phyloP scores from a whole-genome alignment of 176 grass and related monocot species.

The Bromus sterilis region DNA sequence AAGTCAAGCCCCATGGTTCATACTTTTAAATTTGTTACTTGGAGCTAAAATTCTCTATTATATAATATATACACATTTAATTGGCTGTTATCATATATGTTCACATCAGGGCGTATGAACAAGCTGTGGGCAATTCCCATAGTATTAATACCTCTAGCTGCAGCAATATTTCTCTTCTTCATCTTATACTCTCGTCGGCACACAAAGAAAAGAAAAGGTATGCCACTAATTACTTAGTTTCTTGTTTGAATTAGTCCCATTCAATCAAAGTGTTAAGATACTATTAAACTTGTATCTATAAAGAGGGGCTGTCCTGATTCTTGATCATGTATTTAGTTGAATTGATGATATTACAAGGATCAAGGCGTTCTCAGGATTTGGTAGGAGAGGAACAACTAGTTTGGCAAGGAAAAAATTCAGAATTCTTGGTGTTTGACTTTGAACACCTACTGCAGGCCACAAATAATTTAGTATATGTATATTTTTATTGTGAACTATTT shows the following conservation, averaged over 20 bases:
- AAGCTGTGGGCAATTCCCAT: neutral
- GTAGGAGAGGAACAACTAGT: neutral
- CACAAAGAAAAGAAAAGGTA: slow-evolving; percentile 6
- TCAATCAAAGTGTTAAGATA: neutral
- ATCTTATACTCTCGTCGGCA: neutral
- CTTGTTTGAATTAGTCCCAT: neutral
- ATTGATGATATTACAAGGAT: neutral
- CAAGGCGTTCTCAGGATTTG: neutral
- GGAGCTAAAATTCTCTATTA: neutral
- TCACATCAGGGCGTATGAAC: neutral
- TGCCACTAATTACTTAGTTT: neutral
- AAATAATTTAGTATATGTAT: neutral
- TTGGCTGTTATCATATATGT: neutral
- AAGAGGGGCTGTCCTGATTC: neutral
- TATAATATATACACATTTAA: neutral
- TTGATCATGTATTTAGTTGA: neutral
- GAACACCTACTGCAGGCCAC: slow-evolving; percentile 15
- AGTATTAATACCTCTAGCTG: neutral
- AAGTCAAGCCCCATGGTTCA: neutral
- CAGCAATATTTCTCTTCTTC: neutral
- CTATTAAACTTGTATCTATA: neutral
- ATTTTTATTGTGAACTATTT: too few relatives aligned
- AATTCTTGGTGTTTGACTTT: slow-evolving; percentile 23
- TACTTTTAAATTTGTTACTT: neutral
- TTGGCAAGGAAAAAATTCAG: slow-evolving; percentile 13